phyloP scores from a whole-genome alignment of 768 basidiomycete species.

The Rhodocollybia butyracea region DNA sequence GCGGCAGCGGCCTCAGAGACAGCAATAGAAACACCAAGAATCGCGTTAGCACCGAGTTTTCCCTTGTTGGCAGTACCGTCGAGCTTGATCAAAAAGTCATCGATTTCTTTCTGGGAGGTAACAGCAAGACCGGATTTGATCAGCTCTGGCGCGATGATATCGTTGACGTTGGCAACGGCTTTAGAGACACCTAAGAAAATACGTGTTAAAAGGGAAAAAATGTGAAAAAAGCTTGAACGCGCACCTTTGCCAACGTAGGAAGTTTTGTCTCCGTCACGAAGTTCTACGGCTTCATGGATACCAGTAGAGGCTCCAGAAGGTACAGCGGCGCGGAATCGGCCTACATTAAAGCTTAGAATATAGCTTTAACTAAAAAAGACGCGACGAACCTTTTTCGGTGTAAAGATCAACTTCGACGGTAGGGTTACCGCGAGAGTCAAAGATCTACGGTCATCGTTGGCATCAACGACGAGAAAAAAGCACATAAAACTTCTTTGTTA shows the following conservation, averaged over 20 bases:
- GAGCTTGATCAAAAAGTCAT: constrained; percentile 96
- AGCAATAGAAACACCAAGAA: constrained; percentile 97
- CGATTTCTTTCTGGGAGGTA: constrained; percentile 91
- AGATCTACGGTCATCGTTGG: constrained; percentile 63
- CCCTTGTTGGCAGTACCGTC: constrained; percentile 99
- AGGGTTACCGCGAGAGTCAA: constrained; percentile 98
- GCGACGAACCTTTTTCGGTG: constrained; percentile 73
- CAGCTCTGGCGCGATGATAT: constrained; percentile 82
- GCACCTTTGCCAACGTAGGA: constrained; percentile 94
- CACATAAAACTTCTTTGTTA: constrained; percentile 25
- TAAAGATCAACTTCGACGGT: constrained; percentile 91
- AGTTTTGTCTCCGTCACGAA: constrained; percentile 93
- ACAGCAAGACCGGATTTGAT: constrained; percentile 82
- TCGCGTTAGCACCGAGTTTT: constrained; percentile 98
- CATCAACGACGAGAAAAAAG: constrained; percentile 3
- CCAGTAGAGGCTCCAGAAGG: constrained; percentile 99
- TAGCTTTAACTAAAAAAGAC: constrained; percentile 6
- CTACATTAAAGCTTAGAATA: constrained; percentile 36
- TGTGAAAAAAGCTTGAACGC: constrained; percentile 17
- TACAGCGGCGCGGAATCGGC: constrained; percentile 90
- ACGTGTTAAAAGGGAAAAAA: neutral
- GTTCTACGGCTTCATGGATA: constrained; percentile 96
- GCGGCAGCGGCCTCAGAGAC: constrained; percentile 90
- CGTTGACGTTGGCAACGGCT: constrained; percentile 94
- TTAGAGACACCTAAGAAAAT: constrained; percentile 75